Conservation (phyloP, 2,329 filamentous ascomycete genomes). For the Penicillium italicum region DNA sequence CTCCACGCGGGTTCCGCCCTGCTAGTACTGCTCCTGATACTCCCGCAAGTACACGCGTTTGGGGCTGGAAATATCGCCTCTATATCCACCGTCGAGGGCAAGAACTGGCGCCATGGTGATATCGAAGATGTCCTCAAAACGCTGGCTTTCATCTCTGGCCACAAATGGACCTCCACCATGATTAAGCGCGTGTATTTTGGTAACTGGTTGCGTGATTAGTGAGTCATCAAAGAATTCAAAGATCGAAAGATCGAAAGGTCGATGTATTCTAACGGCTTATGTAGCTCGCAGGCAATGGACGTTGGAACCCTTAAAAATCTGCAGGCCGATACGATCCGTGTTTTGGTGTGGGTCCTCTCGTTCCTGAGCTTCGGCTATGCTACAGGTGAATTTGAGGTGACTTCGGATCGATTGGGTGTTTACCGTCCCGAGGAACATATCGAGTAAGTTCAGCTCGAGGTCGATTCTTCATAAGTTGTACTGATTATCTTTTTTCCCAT, state of each 20-base stretch:
- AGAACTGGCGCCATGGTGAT: conserved; percentile 58
- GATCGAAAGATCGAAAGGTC: background rate
- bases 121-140: conserved; percentile 80
- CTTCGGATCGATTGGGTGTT: conserved; percentile 71
- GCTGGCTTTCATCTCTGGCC: conserved; percentile 70
- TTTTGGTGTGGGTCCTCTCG: conserved; percentile 76
- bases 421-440: conserved; percentile 69
- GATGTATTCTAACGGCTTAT: conserved; percentile 4
- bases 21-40: conserved; percentile 37
- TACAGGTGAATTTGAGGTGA: conserved; percentile 82
- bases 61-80: conserved; percentile 50
- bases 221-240: conserved; percentile 13
- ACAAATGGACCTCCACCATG: conserved; percentile 79
- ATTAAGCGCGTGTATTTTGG: conserved; percentile 78
- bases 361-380: conserved; percentile 81
- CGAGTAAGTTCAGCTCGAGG: conserved; percentile 34
- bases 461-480: background rate
- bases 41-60: conserved; percentile 43
- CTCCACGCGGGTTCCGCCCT: conserved; percentile 30
- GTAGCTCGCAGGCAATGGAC: conserved; percentile 70
- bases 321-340: conserved; percentile 72
- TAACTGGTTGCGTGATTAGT: conserved; percentile 81
- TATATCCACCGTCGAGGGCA: conserved; percentile 49
- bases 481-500: conserved; percentile 48
- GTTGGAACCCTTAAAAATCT: conserved; percentile 75